Base-by-base conservation (phyloP, 1,139 yeast genomes). In the Sugiyamaella sp. region DNA sequence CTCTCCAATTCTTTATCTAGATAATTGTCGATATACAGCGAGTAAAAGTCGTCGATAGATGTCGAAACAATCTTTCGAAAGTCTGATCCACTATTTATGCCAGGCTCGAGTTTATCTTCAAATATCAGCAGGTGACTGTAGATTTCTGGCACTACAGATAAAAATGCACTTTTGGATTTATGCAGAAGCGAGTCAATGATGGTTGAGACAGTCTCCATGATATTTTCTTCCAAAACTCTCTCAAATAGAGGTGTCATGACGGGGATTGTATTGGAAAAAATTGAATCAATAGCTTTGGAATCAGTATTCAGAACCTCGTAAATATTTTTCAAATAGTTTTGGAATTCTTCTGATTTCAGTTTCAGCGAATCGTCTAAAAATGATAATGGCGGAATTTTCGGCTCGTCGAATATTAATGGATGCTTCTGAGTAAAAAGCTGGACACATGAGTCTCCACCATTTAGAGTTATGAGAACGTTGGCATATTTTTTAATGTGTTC, bases 41-140 rank as follows among this genome's bases (percentile, higher is more conserved):
- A 83, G 59, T 72, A 79, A 60, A 76, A 74, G 70, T 79, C 76
- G 57, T 81, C 81, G 38, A 81, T 68, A 10, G 80, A 67, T 41
- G 66, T 64, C 16, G 66, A 60, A 2, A 68, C 63, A n/a, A 58
- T 55, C 48, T 74, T 75, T 38, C 68, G 61, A 52, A 70, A 73
- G 40, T 67, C 64, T 1, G 62, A 59, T 3, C 68, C 61, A 63
- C 63, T 64, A 66, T 73, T 55, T 8, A 38, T 17, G 16, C 49
- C 22, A 14, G 72, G 71, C 57, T 51, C 63, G 44, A 41, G 73
- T 61, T 60, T 45, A 17, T 57, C 57, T 29, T 60, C 60, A 63
- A 56, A 63, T 50, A 19, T 57, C 56, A 44, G 64, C 45, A 59
- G 55, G 38, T 53, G 52, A 16, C 51, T 54, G 49, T 61, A 70